Evolutionary conservation across 495 filamentous ascomycete genomes (phyloP).

Genomic region (Penicillium pancosmium): DNA sequence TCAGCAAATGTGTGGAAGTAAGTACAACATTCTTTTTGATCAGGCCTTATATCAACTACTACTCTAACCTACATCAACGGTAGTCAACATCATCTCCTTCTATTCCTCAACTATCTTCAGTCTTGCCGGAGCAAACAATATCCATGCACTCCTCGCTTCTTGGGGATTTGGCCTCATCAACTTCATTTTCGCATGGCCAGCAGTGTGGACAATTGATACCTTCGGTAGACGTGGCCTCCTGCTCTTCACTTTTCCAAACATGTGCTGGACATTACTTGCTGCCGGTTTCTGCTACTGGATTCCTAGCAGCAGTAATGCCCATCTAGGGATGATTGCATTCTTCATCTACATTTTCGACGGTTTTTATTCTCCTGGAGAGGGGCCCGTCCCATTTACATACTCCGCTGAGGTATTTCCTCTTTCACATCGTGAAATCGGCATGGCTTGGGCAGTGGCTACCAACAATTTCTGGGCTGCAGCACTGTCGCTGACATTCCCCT

Average conservation of each 20-base stretch:
- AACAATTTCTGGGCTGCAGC: slow-evolving; percentile 69
- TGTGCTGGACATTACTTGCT: slow-evolving; percentile 77
- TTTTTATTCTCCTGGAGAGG: slow-evolving; percentile 81
- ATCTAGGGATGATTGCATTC: slow-evolving; percentile 64
- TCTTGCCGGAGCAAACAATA: slow-evolving; percentile 55
- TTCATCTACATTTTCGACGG: slow-evolving; percentile 72
- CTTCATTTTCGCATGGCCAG: slow-evolving; percentile 82
- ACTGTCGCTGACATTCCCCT: slow-evolving; percentile 66
- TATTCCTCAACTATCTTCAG: slow-evolving; percentile 76
- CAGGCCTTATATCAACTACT: neutral
- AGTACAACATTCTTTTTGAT: slow-evolving; percentile 5
- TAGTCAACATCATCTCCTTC: slow-evolving; percentile 78
- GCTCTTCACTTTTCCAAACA: slow-evolving; percentile 83
- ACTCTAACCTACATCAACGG: neutral
- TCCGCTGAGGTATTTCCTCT: slow-evolving; percentile 78
- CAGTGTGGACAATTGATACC: slow-evolving; percentile 83
- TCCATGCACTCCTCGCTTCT: slow-evolving; percentile 67
- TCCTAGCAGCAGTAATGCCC: slow-evolving; percentile 49
- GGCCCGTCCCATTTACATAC: slow-evolving; percentile 82
- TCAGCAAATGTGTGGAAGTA: slow-evolving; percentile 83
- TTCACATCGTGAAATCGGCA: slow-evolving; percentile 73
- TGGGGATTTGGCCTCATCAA: slow-evolving; percentile 82
- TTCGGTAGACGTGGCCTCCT: slow-evolving; percentile 77
- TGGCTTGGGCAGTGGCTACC: slow-evolving; percentile 72
- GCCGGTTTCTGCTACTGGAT: slow-evolving; percentile 74